phyloP scores from a whole-genome alignment of 1,284 basidiomycete species.

The Leccinum subrobustum region DNA sequence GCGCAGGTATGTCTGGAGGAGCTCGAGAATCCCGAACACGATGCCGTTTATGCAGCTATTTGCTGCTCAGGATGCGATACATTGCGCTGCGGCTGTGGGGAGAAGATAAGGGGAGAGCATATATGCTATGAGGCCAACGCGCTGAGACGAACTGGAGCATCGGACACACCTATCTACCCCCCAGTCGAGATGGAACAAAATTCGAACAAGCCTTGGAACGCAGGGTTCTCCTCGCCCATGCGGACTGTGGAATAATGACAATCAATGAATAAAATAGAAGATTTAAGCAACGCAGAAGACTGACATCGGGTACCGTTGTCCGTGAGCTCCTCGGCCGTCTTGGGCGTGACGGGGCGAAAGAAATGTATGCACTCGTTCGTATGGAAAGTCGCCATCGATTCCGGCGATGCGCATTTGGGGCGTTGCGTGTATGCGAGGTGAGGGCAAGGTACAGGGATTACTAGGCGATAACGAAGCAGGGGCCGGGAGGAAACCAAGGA shows the following conservation, averaged over 20 bases:
- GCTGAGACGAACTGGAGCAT: neutral
- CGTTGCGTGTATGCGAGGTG: constrained; percentile 44
- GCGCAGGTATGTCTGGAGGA: constrained; percentile 78
- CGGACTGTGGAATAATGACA: constrained; percentile 52
- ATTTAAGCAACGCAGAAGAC: neutral
- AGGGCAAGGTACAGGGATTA: neutral
- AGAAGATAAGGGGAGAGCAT: neutral
- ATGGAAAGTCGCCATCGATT: constrained; percentile 91
- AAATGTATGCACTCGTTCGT: constrained; percentile 74
- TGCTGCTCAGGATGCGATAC: constrained; percentile 77
- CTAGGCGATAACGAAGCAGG: too few species aligned
- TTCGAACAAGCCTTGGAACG: constrained; percentile 96
- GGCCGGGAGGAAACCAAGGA: neutral
- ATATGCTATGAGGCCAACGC: neutral
- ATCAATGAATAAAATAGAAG: constrained; percentile 5
- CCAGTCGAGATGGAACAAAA: constrained; percentile 97
- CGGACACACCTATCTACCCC: constrained; percentile 74
- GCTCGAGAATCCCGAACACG: constrained; percentile 86
- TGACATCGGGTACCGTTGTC: constrained; percentile 76
- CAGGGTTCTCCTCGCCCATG: constrained; percentile 93
- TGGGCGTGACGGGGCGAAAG: constrained; percentile 83
- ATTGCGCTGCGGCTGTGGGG: constrained; percentile 72
- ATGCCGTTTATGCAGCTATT: constrained; percentile 99
- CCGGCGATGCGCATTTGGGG: constrained; percentile 78
- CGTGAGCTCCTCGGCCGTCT: constrained; percentile 83